These are phyloP conservation scores for Diospyros lotus DNA, from an alignment of 148 eudicot genomes.

Conservation along the genomic window DNA sequence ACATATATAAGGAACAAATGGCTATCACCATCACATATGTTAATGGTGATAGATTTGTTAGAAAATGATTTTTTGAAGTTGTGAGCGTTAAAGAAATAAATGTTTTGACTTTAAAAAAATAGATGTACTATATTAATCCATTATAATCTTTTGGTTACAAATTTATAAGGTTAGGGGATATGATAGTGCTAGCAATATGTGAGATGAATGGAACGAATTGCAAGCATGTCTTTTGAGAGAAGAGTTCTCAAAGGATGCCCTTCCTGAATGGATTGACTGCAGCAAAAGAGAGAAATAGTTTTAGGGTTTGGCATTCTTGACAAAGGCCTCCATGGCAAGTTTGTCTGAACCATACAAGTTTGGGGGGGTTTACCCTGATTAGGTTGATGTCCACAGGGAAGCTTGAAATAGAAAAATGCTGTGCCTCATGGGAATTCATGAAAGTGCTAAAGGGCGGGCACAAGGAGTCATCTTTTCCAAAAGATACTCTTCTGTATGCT, in stretches of 20 bases:
- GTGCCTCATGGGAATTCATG: conserved; percentile 34
- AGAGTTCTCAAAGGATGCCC: conserved; percentile 39
- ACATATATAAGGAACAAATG: too few relatives aligned
- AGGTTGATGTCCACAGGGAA: conserved; percentile 60
- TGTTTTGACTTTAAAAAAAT: too few relatives aligned
- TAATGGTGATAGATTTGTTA: too few relatives aligned
- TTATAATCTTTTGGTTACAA: too few relatives aligned
- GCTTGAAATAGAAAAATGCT: conserved; percentile 53
- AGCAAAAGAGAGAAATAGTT: conserved; percentile 50
- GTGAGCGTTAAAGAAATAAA: too few relatives aligned
- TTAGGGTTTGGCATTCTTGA: conserved; percentile 59
- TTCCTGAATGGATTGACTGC: conserved; percentile 65
- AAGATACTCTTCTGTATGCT: conserved; percentile 6
- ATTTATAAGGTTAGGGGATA: too few relatives aligned
- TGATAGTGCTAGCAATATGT: too few relatives aligned
- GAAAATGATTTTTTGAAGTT: too few relatives aligned
- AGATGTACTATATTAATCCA: too few relatives aligned
- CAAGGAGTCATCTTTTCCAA: neutral
- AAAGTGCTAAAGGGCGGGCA: conserved; percentile 14
- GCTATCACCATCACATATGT: too few relatives aligned
- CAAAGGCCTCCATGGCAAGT: conserved; percentile 29
- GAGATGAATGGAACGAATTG: too few relatives aligned
- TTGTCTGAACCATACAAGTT: conserved; percentile 23
- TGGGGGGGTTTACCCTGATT: conserved; percentile 53
- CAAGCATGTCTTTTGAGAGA: conserved; percentile 44